Evolutionary conservation across 2,329 filamentous ascomycete species (phyloP).

Genomic region (Exserohilum turcica): DNA sequence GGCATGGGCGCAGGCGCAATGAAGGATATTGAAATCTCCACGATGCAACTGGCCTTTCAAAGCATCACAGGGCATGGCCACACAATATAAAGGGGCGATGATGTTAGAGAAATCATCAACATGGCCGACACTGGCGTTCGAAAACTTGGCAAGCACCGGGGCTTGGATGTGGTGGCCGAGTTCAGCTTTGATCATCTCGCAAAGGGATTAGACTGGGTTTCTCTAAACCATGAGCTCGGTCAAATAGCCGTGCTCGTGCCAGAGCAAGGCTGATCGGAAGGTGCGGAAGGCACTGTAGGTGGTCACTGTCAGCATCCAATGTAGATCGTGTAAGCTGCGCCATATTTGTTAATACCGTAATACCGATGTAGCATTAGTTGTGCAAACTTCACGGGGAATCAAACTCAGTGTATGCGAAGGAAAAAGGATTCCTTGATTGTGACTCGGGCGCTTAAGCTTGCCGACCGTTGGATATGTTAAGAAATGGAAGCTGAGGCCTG

Average conservation of each 20-base stretch:
- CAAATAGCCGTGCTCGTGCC: constrained; percentile 5
- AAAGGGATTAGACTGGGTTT: constrained; percentile 2
- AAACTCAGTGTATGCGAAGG: background rate
- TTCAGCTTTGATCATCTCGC: background rate
- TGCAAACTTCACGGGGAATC: background rate
- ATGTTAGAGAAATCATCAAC: constrained; percentile 49
- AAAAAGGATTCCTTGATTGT: constrained; percentile 16
- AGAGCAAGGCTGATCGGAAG: constrained; percentile 1
- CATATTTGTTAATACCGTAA: background rate
- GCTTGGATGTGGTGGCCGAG: constrained; percentile 1
- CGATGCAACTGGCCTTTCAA: constrained; percentile 41
- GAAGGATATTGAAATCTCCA: constrained; percentile 1
- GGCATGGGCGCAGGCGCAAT: constrained; percentile 7
- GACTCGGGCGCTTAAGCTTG: constrained; percentile 17
- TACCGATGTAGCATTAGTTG: no score
- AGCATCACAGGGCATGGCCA: constrained; percentile 33
- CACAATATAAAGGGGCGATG: constrained; percentile 51
- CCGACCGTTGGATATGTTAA: constrained; percentile 22
- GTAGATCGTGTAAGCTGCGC: background rate
- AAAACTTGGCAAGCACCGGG: constrained; percentile 35
- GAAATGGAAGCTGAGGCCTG: constrained; percentile 13
- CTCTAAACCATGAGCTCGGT: constrained; percentile 5
- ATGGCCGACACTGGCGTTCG: constrained; percentile 50
- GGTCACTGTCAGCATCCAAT: background rate
- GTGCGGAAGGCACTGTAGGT: background rate